A percentile compares a stretch with the other conserved stretches of the same genome.
Evolutionary conservation across 2,329 filamentous ascomycete genomes (phyloP).

Genomic region (Verticillium albo-atrum): DNA sequence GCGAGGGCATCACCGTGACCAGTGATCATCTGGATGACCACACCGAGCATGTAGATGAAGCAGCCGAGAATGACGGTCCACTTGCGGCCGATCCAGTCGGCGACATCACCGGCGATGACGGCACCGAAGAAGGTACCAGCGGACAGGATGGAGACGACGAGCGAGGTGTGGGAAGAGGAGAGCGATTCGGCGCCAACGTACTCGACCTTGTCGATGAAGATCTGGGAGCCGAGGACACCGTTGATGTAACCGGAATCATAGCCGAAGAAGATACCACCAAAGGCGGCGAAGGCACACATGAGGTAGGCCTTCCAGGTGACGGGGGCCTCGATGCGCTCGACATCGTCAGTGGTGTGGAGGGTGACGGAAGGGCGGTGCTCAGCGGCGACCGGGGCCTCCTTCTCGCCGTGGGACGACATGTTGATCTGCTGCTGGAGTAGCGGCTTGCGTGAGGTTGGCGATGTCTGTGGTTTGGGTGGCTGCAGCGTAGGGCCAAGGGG

Average conservation of each 20-base stretch:
- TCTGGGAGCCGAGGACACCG: slow-evolving; percentile 50
- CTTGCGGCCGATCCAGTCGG: slow-evolving; percentile 71
- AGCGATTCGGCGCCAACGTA: slow-evolving; percentile 29
- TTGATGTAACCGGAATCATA: slow-evolving; percentile 77
- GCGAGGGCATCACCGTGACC: slow-evolving; percentile 43
- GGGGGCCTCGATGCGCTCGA: slow-evolving; percentile 61
- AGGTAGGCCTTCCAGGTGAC: slow-evolving; percentile 66
- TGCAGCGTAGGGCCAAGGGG: not conserved
- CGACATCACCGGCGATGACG: slow-evolving; percentile 70
- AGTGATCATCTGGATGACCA: slow-evolving; percentile 60
- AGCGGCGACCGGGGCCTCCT: not conserved
- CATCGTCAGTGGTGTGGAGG: slow-evolving; percentile 43
- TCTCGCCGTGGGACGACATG: not conserved
- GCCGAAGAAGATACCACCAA: slow-evolving; percentile 73
- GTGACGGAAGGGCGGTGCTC: slow-evolving; percentile 11
- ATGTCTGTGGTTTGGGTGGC: not conserved
- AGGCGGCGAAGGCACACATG: slow-evolving; percentile 66
- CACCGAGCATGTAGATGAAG: slow-evolving; percentile 64
- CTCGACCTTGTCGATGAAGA: slow-evolving; percentile 50
- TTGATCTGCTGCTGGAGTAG: not conserved
- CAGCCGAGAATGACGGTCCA: slow-evolving; percentile 70
- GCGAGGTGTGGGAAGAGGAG: slow-evolving; percentile 39
- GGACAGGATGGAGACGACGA: slow-evolving; percentile 73
- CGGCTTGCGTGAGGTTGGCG: not conserved
- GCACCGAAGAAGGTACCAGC: slow-evolving; percentile 76